phyloP scores from a whole-genome alignment of 164 flowering plant genomes.

The Houttuynia cordata region DNA sequence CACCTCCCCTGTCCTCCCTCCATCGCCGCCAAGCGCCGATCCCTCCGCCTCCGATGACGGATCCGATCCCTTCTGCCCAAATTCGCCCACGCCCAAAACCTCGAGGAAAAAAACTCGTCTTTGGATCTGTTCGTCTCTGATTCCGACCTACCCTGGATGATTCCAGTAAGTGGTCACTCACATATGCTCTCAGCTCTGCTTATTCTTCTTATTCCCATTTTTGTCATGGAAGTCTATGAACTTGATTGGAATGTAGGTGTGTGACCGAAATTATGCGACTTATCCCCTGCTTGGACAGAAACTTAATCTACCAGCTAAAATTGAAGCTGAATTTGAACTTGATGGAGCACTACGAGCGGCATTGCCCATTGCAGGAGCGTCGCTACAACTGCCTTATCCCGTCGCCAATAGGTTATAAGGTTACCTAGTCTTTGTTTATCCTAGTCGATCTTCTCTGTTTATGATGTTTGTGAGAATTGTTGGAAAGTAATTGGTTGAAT shows the following conservation, averaged over 20 bases:
- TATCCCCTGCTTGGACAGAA: conserved; percentile 83
- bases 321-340: conserved; percentile 55
- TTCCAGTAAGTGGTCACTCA: conserved; percentile 36
- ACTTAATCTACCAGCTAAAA: conserved; percentile 52
- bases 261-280: conserved; percentile 57
- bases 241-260: conserved; percentile 25
- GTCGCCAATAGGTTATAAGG: conserved; percentile 84
- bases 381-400: conserved; percentile 82
- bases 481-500: too few species aligned
- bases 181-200: too few species aligned
- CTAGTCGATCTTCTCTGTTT: too few species aligned
- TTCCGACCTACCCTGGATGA: conserved; percentile 35
- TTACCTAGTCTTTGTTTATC: conserved; percentile 11
- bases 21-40: conserved; percentile 36
- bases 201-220: too few species aligned
- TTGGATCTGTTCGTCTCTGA: conserved; percentile 12
- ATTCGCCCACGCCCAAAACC: conserved; percentile 9
- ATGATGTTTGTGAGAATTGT: too few species aligned
- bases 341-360: too few species aligned
- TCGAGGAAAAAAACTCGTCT: conserved; percentile 4
- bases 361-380: conserved; percentile 59
- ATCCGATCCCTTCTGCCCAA: conserved; percentile 29
- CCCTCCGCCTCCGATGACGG: conserved; percentile 12
- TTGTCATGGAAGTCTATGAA: too few species aligned
- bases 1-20: too few species aligned